phyloP scores from a whole-genome alignment of 192 early-diverging fungal species.

The Gaertneriomyces semiglobifer region DNA sequence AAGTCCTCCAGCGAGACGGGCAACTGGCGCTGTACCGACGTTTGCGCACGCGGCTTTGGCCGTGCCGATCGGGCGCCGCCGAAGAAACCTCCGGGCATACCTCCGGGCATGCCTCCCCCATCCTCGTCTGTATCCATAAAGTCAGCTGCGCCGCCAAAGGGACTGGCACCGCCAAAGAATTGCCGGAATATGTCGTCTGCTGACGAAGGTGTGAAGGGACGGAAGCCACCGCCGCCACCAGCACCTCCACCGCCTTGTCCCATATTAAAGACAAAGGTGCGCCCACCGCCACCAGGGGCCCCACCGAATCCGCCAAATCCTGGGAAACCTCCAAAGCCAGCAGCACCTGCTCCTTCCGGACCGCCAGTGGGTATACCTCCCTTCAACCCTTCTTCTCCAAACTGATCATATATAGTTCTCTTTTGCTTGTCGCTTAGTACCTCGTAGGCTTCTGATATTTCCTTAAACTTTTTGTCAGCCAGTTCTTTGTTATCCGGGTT shows the following conservation, averaged over 20 bases:
- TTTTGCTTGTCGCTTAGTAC: constrained; percentile 55
- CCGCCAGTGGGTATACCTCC: constrained; percentile 41
- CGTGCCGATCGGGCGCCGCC: constrained; percentile 18
- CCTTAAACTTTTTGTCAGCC: constrained; percentile 77
- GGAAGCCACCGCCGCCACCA: constrained; percentile 60
- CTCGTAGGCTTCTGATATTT: constrained; percentile 58
- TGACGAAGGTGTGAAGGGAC: constrained; percentile 68
- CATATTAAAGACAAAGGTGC: constrained; percentile 67
- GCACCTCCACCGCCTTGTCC: constrained; percentile 33
- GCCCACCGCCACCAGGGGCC: constrained; percentile 40
- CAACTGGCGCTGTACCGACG: constrained; percentile 61
- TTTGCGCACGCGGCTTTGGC: constrained; percentile 29
- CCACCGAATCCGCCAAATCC: constrained; percentile 36
- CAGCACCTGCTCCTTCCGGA: constrained; percentile 56
- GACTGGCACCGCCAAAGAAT: constrained; percentile 69
- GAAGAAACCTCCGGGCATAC: constrained; percentile 46
- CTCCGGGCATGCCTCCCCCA: constrained; percentile 20
- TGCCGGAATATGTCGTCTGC: constrained; percentile 89
- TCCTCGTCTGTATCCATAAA: constrained; percentile 46
- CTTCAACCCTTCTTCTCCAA: constrained; percentile 58
- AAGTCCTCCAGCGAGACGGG: constrained; percentile 87
- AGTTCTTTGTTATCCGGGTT: constrained; percentile 62
- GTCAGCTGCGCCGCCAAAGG: constrained; percentile 40
- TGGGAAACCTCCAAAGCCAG: constrained; percentile 54
- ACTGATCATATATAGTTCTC: constrained; percentile 53